phyloP scores from a whole-genome alignment of 192 early-diverging fungal species.

The Coemansia asiatica region DNA sequence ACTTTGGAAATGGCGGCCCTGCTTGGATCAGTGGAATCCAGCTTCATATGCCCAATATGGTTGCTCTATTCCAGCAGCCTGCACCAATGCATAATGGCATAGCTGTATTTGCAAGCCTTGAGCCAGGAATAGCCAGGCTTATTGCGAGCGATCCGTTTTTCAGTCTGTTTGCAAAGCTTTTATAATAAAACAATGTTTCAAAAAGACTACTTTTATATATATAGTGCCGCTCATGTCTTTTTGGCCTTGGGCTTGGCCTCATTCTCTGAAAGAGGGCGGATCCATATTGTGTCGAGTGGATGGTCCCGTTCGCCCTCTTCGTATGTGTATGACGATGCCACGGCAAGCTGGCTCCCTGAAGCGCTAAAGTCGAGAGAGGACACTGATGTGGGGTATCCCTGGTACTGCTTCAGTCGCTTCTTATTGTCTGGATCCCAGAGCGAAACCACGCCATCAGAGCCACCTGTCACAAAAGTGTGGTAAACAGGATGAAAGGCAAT shows the following conservation, averaged over 20 bases:
- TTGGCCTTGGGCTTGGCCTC: conserved; percentile 63
- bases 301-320: conserved; percentile 93
- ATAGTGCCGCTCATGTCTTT: conserved; percentile 3
- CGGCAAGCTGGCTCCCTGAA: conserved; percentile 76
- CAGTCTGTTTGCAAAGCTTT: conserved; percentile 6
- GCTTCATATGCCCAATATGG: conserved; percentile 35
- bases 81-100: conserved; percentile 15
- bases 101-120: conserved; percentile 23
- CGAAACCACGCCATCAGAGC: conserved; percentile 86
- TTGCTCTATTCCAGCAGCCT: conserved; percentile 21
- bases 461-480: conserved; percentile 95
- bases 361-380: conserved; percentile 78
- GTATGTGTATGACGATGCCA: conserved; percentile 91
- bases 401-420: conserved; percentile 83
- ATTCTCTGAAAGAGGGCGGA: conserved; percentile 65
- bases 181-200: background rate
- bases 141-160: conserved; percentile 21
- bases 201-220: background rate
- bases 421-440: conserved; percentile 92
- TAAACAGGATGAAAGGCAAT: conserved; percentile 88
- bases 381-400: conserved; percentile 78
- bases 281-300: conserved; percentile 76
- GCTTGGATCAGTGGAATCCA: conserved; percentile 37
- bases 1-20: conserved; percentile 45
- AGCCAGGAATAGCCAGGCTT: conserved; percentile 3